Evolutionary conservation across 106 monocot species (phyloP).

Genomic region (Acanthochlamys bracteata): DNA sequence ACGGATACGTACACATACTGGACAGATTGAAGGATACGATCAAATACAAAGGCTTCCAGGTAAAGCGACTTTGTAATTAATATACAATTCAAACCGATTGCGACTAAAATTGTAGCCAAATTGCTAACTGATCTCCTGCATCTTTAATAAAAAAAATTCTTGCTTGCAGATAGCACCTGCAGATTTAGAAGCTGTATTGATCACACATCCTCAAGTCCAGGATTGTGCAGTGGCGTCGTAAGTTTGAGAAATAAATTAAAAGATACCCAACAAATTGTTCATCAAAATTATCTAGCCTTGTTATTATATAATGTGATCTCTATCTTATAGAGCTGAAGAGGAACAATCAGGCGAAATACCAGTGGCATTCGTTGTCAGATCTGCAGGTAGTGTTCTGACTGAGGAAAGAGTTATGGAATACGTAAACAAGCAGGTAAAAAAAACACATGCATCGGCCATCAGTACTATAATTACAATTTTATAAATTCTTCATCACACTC

Average conservation of each 20-base stretch:
- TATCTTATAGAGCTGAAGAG: slow-evolving; percentile 29
- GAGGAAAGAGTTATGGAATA: slow-evolving; percentile 38
- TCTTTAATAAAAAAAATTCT: too few relatives aligned
- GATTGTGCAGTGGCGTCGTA: slow-evolving; percentile 71
- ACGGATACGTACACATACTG: slow-evolving; percentile 56
- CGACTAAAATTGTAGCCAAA: too few relatives aligned
- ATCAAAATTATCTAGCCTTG: background rate
- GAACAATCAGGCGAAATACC: slow-evolving; percentile 72
- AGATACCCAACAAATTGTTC: too few relatives aligned
- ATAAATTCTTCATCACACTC: background rate
- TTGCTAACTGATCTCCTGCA: too few relatives aligned
- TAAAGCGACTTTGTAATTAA: slow-evolving; percentile 8
- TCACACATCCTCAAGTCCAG: slow-evolving; percentile 44
- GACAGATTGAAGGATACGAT: slow-evolving; percentile 79
- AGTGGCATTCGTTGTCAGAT: slow-evolving; percentile 64
- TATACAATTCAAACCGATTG: background rate
- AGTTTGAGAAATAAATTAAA: slow-evolving; percentile 3
- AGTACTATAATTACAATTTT: too few relatives aligned
- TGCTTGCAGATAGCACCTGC: slow-evolving; percentile 64
- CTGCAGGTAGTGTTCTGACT: slow-evolving; percentile 30
- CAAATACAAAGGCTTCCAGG: slow-evolving; percentile 91
- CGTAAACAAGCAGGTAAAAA: slow-evolving; percentile 53
- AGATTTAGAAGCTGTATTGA: slow-evolving; percentile 65
- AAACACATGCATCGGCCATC: too few relatives aligned
- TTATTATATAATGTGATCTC: background rate